Evolutionary conservation across 2,329 filamentous ascomycete genomes (phyloP), one percentile per base, ranked within the genome.

Genomic region (Fusarium foetens): DNA sequence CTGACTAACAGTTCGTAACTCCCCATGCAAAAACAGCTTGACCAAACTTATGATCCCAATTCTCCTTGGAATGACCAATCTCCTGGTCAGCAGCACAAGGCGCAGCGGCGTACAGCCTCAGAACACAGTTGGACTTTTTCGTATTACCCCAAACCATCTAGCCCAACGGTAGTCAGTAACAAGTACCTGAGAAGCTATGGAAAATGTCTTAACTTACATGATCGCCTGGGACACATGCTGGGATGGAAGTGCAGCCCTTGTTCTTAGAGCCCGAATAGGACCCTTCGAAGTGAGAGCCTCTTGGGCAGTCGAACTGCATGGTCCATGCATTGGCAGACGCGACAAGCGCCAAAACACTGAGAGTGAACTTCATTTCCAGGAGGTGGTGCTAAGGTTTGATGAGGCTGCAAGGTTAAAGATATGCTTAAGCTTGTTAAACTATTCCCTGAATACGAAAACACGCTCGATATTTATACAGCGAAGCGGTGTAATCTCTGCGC

Each of bases 281-380:
- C 6, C 49, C 49, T 6, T 52, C 49, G 4, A 25, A 52, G 6
- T 11, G 16, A 36, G 49, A 52, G 17, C 49, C 49, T 21, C 49
- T 52, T 0, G 49, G 49, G 1, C 49, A 52, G 31, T 52, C 49
- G 5, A 52, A 52, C 3, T 52, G 49, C 49, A 52, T 52, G 17
- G 49, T 52, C 49, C 49, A 52, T 9, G 49, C 49, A 1, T 36
- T 36, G 3, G 6, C 8, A 52, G 23, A 52, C 3, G 23, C 33
- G 0, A 11, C 17, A 21, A 36, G 2, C 5, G 33, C 49, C 0
- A 17, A 21, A 13, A 27, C 1, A 16, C 33, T 8, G 1, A 36
- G 2, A 3, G 31, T 36, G 5, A 27, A 27, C 23, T 52, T 52
- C 49, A 52, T 52, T 21, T 14, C 13, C 6, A 14, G 13, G 13